Percentiles rank a stretch among this genome's conserved stretches.
Conservation (phyloP, 805 yeast genomes). For the Sungouiella blattae region DNA sequence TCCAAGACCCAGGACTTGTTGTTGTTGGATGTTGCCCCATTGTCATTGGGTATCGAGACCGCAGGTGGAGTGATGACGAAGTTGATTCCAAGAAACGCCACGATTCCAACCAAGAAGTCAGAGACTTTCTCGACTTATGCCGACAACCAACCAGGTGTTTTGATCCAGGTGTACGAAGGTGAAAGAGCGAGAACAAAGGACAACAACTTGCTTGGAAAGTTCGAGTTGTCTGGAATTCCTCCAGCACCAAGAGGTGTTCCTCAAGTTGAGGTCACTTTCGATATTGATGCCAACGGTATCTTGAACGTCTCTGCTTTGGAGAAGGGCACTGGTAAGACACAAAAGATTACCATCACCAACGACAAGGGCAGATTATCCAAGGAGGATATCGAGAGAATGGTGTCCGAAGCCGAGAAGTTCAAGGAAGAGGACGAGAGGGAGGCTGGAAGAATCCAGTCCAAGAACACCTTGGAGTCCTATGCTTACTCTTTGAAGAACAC, state of each 20-base stretch:
- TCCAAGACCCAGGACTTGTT: slow-evolving; percentile 93
- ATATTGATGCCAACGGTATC: slow-evolving; percentile 82
- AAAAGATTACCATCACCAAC: slow-evolving; percentile 86
- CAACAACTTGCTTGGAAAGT: slow-evolving; percentile 84
- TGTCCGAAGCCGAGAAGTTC: slow-evolving; percentile 91
- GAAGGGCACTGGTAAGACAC: slow-evolving; percentile 91
- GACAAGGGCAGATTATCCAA: slow-evolving; percentile 92
- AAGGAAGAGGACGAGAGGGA: slow-evolving; percentile 87
- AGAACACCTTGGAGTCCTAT: slow-evolving; percentile 84
- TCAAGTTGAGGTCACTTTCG: slow-evolving; percentile 87
- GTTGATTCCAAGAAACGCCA: slow-evolving; percentile 89
- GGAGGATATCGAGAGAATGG: slow-evolving; percentile 97
- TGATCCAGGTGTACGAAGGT: slow-evolving; percentile 93
- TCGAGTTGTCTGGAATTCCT: slow-evolving; percentile 82
- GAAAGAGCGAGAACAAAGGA: slow-evolving; percentile 94
- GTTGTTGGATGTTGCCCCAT: slow-evolving; percentile 88
- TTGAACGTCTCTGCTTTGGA: slow-evolving; percentile 84
- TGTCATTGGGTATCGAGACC: slow-evolving; percentile 93
- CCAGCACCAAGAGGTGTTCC: slow-evolving; percentile 93
- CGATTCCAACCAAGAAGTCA: slow-evolving; percentile 92
- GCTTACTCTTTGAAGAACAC: slow-evolving; percentile 80
- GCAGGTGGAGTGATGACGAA: slow-evolving; percentile 98
- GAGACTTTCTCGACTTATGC: slow-evolving; percentile 95
- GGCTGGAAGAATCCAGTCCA: slow-evolving; percentile 82
- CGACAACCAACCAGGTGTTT: slow-evolving; percentile 93